Base-by-base conservation (phyloP, 2,329 filamentous ascomycete species). In the Chrysoporthe deuterocubensis region DNA sequence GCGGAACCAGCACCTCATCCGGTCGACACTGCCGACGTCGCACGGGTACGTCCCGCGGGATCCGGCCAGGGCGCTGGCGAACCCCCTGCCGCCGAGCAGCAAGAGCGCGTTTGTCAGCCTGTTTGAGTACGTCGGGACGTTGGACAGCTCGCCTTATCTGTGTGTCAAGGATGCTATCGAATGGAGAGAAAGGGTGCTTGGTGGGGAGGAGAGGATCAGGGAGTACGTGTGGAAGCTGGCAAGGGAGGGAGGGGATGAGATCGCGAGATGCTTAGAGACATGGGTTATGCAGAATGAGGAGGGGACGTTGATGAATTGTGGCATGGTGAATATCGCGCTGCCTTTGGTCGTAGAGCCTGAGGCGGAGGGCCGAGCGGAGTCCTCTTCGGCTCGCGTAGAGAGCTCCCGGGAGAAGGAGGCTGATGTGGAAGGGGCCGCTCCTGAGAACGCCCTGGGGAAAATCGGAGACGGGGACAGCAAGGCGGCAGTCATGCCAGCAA, bases 91-190 rank as follows among this genome's bases (percentile, higher is more conserved):
- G 13, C 76, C 76, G 44, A 78, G 71, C 65, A 58, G 68, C 6
- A 90, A 90, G 73, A 84, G 85, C 9, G 75, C 78, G 0, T 97
- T 92, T 71, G 85, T 93, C 18, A 80, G 77, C 14, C 88, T 89
- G 56, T 97, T 97, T 74, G 87, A 93, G 73, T 95, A 90, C 70
- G 84, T 91, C 3, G 93, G 91, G 13, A 96, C 94, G 0, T 77
- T 89, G 5, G 94, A 97, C 74, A 89, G 87, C 69, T 82, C 87
- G 4, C 87, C 92, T 0, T 95, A 90, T 71, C 81, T 93, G 1
- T 93, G 90, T 74, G 83, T 96, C 18, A 87, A 89, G 9, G 88
- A 91, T 9, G 89, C 91, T 0, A 81, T 97, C 34, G 80, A 85
- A 59, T 97, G 92, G 86, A 87, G 94, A 1, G 75, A 84, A 37